Evolutionary conservation across 1,284 basidiomycete species (phyloP).

Genomic region (Taiwanofungus camphoratus): DNA sequence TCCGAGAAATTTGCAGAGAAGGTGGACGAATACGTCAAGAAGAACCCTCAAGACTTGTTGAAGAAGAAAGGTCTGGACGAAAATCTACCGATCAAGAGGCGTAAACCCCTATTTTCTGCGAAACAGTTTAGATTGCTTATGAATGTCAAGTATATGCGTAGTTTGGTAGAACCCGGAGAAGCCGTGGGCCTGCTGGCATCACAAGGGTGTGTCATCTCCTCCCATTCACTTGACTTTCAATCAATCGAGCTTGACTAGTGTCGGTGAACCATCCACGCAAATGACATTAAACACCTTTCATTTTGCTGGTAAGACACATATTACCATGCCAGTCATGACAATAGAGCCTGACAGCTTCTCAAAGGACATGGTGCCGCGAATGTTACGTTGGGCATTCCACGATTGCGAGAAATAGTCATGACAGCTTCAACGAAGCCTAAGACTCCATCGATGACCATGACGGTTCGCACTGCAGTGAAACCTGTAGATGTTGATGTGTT

Average conservation of each 20-base stretch:
- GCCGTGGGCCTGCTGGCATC: slow-evolving; percentile 97
- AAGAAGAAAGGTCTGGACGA: slow-evolving; percentile 47
- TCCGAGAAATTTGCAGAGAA: slow-evolving; percentile 90
- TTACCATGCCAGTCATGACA: too few species aligned
- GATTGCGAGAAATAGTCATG: slow-evolving; percentile 98
- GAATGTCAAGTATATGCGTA: slow-evolving; percentile 89
- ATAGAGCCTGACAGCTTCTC: slow-evolving; percentile 6
- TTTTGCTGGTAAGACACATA: slow-evolving; percentile 71
- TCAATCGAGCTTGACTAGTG: slow-evolving; percentile 40
- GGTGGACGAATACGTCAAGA: slow-evolving; percentile 76
- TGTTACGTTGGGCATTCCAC: slow-evolving; percentile 98
- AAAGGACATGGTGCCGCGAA: slow-evolving; percentile 97
- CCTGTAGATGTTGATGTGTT: slow-evolving; percentile 67
- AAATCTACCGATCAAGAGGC: slow-evolving; percentile 37
- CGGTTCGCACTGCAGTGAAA: slow-evolving; percentile 51
- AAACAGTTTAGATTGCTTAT: slow-evolving; percentile 76
- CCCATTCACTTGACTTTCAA: slow-evolving; percentile 3
- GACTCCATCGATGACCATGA: slow-evolving; percentile 98
- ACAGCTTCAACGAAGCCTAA: slow-evolving; percentile 95
- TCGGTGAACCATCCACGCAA: slow-evolving; percentile 98
- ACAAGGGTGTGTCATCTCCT: slow-evolving; percentile 62
- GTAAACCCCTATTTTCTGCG: slow-evolving; percentile 44
- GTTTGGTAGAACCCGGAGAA: slow-evolving; percentile 95
- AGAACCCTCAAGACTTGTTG: slow-evolving; percentile 75
- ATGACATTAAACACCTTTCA: slow-evolving; percentile 99